phyloP scores from a whole-genome alignment of 257 asterid species.

The Nicotiana otophora region DNA sequence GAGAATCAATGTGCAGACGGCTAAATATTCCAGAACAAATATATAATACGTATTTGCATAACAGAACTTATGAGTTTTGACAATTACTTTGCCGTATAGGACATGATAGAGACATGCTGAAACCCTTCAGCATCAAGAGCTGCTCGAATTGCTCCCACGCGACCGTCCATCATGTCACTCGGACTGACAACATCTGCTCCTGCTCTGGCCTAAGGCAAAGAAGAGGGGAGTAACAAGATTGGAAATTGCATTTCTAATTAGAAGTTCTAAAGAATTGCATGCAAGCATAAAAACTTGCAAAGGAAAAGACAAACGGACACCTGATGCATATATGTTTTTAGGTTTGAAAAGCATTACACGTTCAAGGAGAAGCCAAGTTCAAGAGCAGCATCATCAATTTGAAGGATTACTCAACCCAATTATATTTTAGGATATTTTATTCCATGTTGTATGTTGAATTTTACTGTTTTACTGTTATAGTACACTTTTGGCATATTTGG shows the following conservation, averaged over 20 bases:
- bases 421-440: neutral
- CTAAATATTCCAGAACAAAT: neutral
- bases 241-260: neutral
- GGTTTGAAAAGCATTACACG: neutral
- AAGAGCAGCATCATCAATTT: neutral
- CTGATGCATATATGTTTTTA: neutral
- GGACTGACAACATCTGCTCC: slow-evolving; percentile 99
- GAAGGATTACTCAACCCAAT: neutral
- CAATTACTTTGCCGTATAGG: slow-evolving; percentile 85
- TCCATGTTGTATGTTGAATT: neutral
- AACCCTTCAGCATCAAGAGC: slow-evolving; percentile 93
- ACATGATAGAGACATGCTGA: slow-evolving; percentile 85
- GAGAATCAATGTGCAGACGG: neutral
- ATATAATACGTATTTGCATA: neutral
- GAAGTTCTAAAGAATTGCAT: neutral
- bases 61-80: neutral
- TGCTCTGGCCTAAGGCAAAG: slow-evolving; percentile 66
- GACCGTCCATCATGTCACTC: slow-evolving; percentile 99
- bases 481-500: neutral
- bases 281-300: neutral
- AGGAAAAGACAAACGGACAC: neutral
- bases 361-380: neutral
- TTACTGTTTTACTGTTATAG: neutral
- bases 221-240: slow-evolving; percentile 5
- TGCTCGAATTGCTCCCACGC: slow-evolving; percentile 85